Percentiles rank a stretch among this genome's conserved stretches.
These are phyloP conservation scores for Glycyrrhiza uralensis DNA, from an alignment of 306 rosid species.

Conservation along the genomic window DNA sequence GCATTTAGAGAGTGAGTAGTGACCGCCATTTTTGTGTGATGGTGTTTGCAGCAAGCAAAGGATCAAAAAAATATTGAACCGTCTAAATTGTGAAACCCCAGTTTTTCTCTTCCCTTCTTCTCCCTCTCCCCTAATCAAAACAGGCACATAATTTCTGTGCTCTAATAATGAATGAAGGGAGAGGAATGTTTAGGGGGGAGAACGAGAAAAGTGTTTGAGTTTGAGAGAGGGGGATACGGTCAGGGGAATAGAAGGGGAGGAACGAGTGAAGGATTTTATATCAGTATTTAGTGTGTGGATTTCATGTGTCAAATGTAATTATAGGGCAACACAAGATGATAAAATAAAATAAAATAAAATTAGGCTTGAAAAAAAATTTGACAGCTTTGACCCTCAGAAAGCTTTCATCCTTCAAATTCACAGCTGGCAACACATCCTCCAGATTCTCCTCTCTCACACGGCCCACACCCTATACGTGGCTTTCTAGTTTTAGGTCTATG, in stretches of 20 bases:
- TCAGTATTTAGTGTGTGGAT: neutral
- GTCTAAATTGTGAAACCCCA: constrained; percentile 17
- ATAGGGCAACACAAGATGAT: neutral
- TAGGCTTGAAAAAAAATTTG: constrained; percentile 30
- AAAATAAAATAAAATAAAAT: constrained; percentile 3
- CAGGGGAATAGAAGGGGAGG: constrained; percentile 8
- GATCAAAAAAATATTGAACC: constrained; percentile 17
- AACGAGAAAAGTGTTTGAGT: neutral
- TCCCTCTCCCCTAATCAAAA: constrained; percentile 24
- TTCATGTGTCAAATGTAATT: constrained; percentile 28
- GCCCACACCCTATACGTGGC: constrained; percentile 28
- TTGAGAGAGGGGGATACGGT: neutral
- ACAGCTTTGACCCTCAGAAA: constrained; percentile 74
- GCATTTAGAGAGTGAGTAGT: constrained; percentile 44
- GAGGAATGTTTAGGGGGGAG: neutral
- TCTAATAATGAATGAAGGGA: constrained; percentile 21
- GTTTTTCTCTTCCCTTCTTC: neutral
- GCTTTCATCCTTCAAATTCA: constrained; percentile 72
- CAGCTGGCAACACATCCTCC: constrained; percentile 71
- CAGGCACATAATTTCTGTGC: constrained; percentile 33
- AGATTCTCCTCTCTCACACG: constrained; percentile 44
- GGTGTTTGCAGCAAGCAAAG: neutral
- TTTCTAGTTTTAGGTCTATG: constrained; percentile 18
- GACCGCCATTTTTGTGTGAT: constrained; percentile 44
- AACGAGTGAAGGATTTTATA: constrained; percentile 36